Evolutionary conservation across 1,284 basidiomycete species (phyloP).

Genomic region (Mycena sp.): DNA sequence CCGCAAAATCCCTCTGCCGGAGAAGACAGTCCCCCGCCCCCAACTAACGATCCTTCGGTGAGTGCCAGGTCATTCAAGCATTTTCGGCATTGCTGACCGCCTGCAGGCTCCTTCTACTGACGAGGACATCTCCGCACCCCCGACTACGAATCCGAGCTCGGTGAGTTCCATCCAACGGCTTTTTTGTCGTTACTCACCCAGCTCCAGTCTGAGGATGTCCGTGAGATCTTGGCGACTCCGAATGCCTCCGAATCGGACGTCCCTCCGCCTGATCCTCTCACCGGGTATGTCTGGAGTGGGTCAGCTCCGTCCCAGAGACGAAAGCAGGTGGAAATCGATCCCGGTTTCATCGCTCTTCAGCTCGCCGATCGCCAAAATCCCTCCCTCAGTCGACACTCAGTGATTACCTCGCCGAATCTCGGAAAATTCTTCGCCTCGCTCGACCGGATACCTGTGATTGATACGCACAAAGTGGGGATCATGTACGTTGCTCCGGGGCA

Average conservation of each 20-base stretch:
- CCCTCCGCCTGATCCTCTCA: conserved; percentile 73
- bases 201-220: conserved; percentile 41
- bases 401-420: conserved; percentile 66
- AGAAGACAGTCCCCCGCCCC: conserved; percentile 21
- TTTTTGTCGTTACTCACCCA: conserved; percentile 11
- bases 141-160: conserved; percentile 5
- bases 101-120: conserved; percentile 36
- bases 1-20: conserved; percentile 40
- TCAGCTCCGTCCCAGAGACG: conserved; percentile 88
- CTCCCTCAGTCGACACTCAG: conserved; percentile 65
- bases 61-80: conserved; percentile 2
- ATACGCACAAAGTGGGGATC: conserved; percentile 97
- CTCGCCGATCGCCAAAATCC: conserved; percentile 66
- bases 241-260: conserved; percentile 42
- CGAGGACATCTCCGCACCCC: conserved; percentile 19
- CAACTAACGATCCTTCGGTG: conserved; percentile 21
- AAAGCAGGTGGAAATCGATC: conserved; percentile 88
- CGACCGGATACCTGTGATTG: conserved; percentile 93
- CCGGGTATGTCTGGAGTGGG: conserved; percentile 87
- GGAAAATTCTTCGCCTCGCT: conserved; percentile 74
- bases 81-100: conserved; percentile 8
- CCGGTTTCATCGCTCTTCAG: conserved; percentile 89
- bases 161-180: conserved; percentile 13
- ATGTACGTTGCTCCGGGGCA: conserved; percentile 97
- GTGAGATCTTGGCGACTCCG: conserved; percentile 41